Evolutionary conservation across 179 eudicot genomes (phyloP).

Genomic region (Spinacia oleracea): DNA sequence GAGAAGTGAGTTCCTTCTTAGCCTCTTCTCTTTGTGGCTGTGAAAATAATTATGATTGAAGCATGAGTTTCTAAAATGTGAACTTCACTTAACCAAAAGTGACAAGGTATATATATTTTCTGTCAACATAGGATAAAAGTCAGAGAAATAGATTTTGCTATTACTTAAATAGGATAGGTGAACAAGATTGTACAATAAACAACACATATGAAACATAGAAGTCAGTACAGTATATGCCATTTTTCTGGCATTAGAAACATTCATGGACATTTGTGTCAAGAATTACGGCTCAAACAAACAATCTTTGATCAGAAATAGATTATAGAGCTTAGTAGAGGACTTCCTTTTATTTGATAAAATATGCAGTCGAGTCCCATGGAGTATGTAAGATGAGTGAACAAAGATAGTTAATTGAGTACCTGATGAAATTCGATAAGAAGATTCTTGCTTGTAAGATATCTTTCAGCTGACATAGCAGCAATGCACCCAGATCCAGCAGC

Average conservation of each 20-base stretch:
- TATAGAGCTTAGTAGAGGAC: background rate
- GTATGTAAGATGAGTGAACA: background rate
- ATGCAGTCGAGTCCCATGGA: background rate
- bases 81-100: background rate
- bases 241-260: background rate
- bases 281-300: background rate
- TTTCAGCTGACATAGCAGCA: conserved; percentile 97
- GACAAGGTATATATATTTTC: background rate
- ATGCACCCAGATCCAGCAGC: conserved; percentile 99
- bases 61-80: background rate
- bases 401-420: conserved; percentile 39
- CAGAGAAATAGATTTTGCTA: background rate
- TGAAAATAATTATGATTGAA: background rate
- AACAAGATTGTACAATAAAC: background rate
- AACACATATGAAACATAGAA: background rate
- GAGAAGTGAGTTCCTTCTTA: conserved; percentile 69
- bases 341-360: background rate
- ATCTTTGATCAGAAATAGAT: background rate
- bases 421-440: conserved; percentile 97
- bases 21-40: conserved; percentile 84
- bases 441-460: conserved; percentile 82
- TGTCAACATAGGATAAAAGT: background rate
- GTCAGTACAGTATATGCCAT: background rate
- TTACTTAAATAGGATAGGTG: background rate
- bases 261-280: background rate